phyloP scores from a whole-genome alignment of 129 eudicot species.

The Centaurea solstitialis region DNA sequence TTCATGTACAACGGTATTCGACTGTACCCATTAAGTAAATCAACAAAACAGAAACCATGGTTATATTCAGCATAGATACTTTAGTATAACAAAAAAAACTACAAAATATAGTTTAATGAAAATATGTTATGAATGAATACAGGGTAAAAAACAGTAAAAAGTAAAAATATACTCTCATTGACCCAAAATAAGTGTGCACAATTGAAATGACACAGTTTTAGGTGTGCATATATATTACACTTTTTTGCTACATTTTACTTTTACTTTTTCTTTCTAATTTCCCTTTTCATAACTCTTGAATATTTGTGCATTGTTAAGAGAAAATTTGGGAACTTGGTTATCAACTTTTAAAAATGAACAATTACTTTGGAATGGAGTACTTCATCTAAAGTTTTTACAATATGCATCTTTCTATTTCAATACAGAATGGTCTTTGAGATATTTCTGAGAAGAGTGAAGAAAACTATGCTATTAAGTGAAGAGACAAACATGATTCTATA shows the following conservation, averaged over 20 bases:
- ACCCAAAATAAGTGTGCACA: no score
- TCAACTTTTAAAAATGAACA: no score
- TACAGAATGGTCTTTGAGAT: background rate
- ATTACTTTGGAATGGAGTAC: no score
- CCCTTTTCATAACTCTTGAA: no score
- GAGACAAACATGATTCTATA: background rate
- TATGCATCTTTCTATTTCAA: background rate
- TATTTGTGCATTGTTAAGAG: no score
- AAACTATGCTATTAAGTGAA: background rate
- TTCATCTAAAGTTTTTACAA: no score
- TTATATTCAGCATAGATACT: background rate
- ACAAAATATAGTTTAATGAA: background rate
- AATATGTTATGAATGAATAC: background rate
- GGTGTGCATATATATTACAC: no score
- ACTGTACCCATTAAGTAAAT: conserved; percentile 24
- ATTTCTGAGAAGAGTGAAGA: background rate
- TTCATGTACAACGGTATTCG: conserved; percentile 52
- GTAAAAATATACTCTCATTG: background rate
- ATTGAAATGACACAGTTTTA: no score
- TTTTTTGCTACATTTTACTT: no score
- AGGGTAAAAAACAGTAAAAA: background rate
- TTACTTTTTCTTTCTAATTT: no score
- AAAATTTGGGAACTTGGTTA: no score
- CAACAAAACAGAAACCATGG: background rate
- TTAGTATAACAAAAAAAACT: background rate